phyloP scores from a whole-genome alignment of 441 rosid species.

The Erodium moschatum region DNA sequence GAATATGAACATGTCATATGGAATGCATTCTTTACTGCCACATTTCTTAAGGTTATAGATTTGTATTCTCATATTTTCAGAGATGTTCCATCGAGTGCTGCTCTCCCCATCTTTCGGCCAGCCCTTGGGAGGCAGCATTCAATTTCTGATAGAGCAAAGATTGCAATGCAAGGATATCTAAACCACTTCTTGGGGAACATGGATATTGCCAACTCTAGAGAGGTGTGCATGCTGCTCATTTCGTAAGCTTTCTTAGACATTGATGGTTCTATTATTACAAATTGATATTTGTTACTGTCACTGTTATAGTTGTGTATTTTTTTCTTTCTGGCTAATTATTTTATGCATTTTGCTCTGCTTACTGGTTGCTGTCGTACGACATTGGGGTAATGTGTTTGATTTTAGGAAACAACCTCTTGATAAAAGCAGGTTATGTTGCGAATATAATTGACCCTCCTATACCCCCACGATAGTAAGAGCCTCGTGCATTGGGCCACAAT shows the following conservation, averaged over 20 bases:
- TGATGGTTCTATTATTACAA: not conserved
- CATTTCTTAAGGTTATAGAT: constrained; percentile 10
- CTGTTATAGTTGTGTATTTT: not conserved
- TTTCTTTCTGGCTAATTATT: too few species aligned
- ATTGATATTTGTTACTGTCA: not conserved
- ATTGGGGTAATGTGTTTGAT: too few species aligned
- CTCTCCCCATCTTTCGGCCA: constrained; percentile 86
- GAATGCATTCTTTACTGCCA: not conserved
- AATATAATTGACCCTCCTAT: too few species aligned
- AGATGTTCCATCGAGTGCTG: constrained; percentile 98
- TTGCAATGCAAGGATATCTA: constrained; percentile 92
- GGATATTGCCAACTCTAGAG: constrained; percentile 91
- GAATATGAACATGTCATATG: not conserved
- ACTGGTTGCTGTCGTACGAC: too few species aligned
- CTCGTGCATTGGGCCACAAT: too few species aligned
- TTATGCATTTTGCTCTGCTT: too few species aligned
- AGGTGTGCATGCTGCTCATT: constrained; percentile 38
- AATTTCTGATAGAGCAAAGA: constrained; percentile 79
- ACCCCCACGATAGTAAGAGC: too few species aligned
- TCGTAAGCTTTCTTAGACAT: not conserved
- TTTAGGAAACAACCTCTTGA: too few species aligned
- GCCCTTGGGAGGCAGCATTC: constrained; percentile 88
- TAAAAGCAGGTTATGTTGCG: too few species aligned
- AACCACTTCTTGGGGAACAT: constrained; percentile 89
- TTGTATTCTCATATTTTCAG: constrained; percentile 37